phyloP scores from a whole-genome alignment of 176 grass and related monocot species.

The Paspalum vaginatum region DNA sequence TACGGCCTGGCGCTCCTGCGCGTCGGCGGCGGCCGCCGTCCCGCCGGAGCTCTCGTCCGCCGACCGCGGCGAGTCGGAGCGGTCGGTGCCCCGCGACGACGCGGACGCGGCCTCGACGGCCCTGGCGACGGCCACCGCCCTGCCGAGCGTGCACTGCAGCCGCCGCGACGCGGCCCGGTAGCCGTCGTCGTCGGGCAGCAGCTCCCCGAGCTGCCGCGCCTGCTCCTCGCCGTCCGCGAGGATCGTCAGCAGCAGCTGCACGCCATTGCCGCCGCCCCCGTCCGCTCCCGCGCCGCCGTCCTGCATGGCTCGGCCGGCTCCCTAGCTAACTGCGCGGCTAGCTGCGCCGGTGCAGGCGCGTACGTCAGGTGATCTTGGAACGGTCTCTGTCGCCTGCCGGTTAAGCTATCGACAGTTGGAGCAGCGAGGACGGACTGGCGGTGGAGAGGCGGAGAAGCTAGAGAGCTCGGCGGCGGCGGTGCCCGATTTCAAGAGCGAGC shows the following conservation, averaged over 20 bases:
- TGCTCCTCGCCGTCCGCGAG: constrained; percentile 68
- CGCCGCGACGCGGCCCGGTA: constrained; percentile 34
- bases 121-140: constrained; percentile 53
- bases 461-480: neutral
- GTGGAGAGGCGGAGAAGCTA: neutral
- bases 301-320: constrained; percentile 25
- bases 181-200: neutral
- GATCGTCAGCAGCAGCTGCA: constrained; percentile 48
- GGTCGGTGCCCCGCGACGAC: constrained; percentile 32
- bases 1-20: constrained; percentile 31
- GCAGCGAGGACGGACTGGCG: neutral
- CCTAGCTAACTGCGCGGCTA: no score
- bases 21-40: constrained; percentile 23
- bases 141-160: constrained; percentile 42
- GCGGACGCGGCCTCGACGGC: constrained; percentile 40
- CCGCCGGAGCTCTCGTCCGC: constrained; percentile 51
- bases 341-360: no score
- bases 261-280: constrained; percentile 2
- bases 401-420: neutral
- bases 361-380: neutral
- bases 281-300: constrained; percentile 31
- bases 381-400: no score
- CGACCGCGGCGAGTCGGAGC: constrained; percentile 62
- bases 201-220: constrained; percentile 40
- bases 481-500: constrained; percentile 2